These are phyloP conservation scores for Spinacia oleracea DNA, from an alignment of 179 eudicot species.

Conservation along the genomic window DNA sequence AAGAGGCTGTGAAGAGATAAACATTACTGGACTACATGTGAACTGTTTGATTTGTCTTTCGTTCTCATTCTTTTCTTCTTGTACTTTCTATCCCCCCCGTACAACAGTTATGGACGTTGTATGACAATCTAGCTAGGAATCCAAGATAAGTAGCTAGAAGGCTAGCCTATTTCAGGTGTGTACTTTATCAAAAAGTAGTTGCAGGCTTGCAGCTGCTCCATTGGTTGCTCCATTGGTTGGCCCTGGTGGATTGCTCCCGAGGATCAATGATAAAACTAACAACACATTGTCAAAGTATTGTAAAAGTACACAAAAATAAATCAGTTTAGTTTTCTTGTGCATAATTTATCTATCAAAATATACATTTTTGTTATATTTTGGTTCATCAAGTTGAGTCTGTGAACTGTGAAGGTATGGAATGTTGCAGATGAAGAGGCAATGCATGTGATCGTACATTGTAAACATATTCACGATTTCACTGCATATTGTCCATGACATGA, in stretches of 20 bases:
- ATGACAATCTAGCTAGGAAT: slow-evolving; percentile 58
- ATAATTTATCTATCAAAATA: neutral
- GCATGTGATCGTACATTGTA: too few species aligned
- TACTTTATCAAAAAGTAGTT: slow-evolving; percentile 84
- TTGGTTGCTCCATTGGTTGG: slow-evolving; percentile 59
- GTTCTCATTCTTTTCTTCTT: neutral
- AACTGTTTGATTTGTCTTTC: neutral
- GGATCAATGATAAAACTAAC: slow-evolving; percentile 19
- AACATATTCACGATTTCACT: too few species aligned
- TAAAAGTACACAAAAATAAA: neutral
- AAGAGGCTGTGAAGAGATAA: too few species aligned
- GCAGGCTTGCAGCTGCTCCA: slow-evolving; percentile 92
- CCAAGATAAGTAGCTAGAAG: slow-evolving; percentile 51
- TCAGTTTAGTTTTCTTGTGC: neutral
- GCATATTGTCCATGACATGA: too few species aligned
- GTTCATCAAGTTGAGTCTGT: too few species aligned
- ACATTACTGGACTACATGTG: neutral
- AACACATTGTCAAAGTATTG: neutral
- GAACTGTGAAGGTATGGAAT: too few species aligned
- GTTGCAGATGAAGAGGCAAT: too few species aligned
- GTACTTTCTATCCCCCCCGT: neutral
- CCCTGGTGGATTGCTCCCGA: slow-evolving; percentile 66
- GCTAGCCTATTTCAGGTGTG: slow-evolving; percentile 74
- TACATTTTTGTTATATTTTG: too few species aligned
- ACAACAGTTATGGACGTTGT: slow-evolving; percentile 87